Evolutionary conservation across 1,284 basidiomycete species (phyloP), one percentile per base, ranked within the genome.

Genomic region (Puccinia horiana): DNA sequence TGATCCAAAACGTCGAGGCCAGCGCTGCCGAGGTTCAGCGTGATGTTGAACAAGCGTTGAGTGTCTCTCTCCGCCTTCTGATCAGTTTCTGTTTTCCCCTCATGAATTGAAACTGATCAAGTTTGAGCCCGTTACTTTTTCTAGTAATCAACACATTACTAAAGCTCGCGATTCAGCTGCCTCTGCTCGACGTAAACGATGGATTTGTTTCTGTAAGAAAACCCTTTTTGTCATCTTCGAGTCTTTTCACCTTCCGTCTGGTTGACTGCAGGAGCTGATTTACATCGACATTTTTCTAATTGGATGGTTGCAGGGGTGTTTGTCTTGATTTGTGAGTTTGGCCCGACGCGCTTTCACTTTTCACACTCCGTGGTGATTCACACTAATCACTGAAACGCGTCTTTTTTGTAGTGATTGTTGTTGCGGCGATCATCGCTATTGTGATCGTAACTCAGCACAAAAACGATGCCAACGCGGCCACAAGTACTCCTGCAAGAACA

Each of bases 81-180:
- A 11, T 35, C 35, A 32, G n/a, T 14, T 40, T 44, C 35, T 20
- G 5, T 67, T 20, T 29, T n/a, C 42, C 32, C 26, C 47, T 47
- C 35, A 16, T 74, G n/a, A 56, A 61, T 18, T 14, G 54, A 69
- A 23, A 40, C 54, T 58, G 23, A 52, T 42, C 44, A n/a, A 42
- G 6, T 42, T 65, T 76, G 32, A 23, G 26, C n/a, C 23, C 6
- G 0, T 58, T 6, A 37, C 37, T 26, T 2, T 47, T 0, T n/a
- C 52, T 47, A 85, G 92, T 37, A 86, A 92, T 72, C 86, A 89
- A 52, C 89, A 94, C 83, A 92, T 91, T n/a, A 90, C 90, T 83
- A 89, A 90, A 80, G 95, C 94, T 0, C 91, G 94, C 61, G 89
- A 89, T 42, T 94, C 93, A 69, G 93, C 91, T 29, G 88, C 89